Percentiles rank a stretch among this genome's conserved stretches.
Conservation (phyloP, 768 basidiomycete genomes). For the Amyloporia xantha region DNA sequence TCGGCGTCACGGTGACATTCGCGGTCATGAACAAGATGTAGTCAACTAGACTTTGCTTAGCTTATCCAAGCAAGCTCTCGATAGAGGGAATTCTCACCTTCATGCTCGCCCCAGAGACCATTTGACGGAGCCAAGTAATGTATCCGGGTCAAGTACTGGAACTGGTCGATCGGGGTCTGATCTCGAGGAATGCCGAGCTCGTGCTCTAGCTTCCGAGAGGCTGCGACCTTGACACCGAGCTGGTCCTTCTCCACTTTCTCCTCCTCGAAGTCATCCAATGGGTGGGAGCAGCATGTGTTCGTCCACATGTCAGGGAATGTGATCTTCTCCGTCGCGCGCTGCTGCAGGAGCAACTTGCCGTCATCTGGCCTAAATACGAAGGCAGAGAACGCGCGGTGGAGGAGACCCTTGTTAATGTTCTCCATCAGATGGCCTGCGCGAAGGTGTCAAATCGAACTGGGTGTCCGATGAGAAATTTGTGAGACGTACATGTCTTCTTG, state of each 20-base stretch:
- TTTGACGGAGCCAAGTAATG: slow-evolving; percentile 94
- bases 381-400: slow-evolving; percentile 96
- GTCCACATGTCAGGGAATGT: slow-evolving; percentile 99
- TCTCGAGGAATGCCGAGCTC: slow-evolving; percentile 85
- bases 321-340: slow-evolving; percentile 96
- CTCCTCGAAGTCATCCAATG: slow-evolving; percentile 83
- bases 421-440: slow-evolving; percentile 89
- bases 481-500: slow-evolving; percentile 88
- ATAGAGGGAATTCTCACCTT: slow-evolving; percentile 55
- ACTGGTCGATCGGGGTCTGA: slow-evolving; percentile 76
- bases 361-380: slow-evolving; percentile 94
- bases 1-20: slow-evolving; percentile 76
- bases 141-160: slow-evolving; percentile 93
- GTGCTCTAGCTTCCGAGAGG: slow-evolving; percentile 91
- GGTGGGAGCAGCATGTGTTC: slow-evolving; percentile 98
- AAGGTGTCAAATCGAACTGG: neutral
- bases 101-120: slow-evolving; percentile 97
- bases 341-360: slow-evolving; percentile 89
- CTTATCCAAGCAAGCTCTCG: neutral
- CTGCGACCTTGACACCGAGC: slow-evolving; percentile 83
- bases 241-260: slow-evolving; percentile 75
- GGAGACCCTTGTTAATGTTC: slow-evolving; percentile 87
- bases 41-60: slow-evolving; percentile 59
- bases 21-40: slow-evolving; percentile 94
- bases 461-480: neutral